phyloP scores from a whole-genome alignment of 2,329 filamentous ascomycete species.

The Colletotrichum cereale region DNA sequence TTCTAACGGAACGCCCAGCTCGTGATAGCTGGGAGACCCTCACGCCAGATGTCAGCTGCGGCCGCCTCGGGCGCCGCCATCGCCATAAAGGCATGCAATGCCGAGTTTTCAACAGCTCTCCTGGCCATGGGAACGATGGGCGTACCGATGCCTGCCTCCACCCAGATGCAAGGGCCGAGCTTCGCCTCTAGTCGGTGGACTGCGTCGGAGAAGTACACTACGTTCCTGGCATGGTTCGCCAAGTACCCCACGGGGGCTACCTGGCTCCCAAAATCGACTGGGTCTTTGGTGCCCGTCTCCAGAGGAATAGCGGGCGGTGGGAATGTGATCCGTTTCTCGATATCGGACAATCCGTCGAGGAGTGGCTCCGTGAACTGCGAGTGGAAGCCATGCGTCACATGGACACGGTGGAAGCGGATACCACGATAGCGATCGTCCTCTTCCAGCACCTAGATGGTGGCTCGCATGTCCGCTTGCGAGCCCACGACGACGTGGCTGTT shows the following conservation, averaged over 20 bases:
- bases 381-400: background rate
- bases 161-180: conserved; percentile 37
- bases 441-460: background rate
- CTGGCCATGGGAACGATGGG: conserved; percentile 40
- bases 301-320: background rate
- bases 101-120: conserved; percentile 21
- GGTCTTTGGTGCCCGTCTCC: background rate
- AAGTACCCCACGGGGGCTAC: conserved; percentile 16
- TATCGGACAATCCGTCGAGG: background rate
- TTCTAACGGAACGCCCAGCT: background rate
- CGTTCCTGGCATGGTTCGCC: conserved; percentile 38
- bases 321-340: background rate
- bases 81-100: background rate
- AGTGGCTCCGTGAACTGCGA: background rate
- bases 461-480: background rate
- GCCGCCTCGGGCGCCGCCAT: background rate
- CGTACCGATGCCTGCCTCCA: conserved; percentile 40
- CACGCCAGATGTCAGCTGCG: background rate
- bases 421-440: background rate
- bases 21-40: background rate
- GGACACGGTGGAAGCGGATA: background rate
- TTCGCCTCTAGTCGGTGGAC: conserved; percentile 31
- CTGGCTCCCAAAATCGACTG: background rate
- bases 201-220: conserved; percentile 40
- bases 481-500: conserved; percentile 39